A percentile compares a stretch with the other conserved stretches of the same genome.
phyloP scores from a whole-genome alignment of 2,329 filamentous ascomycete species.

The Dryadomyces quercus-mongolicae region DNA sequence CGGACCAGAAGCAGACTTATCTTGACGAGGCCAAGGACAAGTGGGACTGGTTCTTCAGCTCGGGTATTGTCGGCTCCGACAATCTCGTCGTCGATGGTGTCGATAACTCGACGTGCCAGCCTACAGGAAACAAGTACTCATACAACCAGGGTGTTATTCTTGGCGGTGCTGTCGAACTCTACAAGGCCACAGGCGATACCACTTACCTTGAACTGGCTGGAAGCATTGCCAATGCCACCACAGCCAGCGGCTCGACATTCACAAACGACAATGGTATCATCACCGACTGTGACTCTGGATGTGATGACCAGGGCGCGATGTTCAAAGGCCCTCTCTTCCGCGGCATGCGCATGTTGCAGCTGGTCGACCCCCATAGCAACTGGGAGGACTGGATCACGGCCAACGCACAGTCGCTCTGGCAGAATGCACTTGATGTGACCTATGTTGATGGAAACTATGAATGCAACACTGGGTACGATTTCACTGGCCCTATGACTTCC shows the following conservation, averaged over 20 bases:
- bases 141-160: slow-evolving; percentile 50
- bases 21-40: slow-evolving; percentile 34
- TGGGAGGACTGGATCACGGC: slow-evolving; percentile 1
- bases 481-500: neutral
- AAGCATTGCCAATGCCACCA: slow-evolving; percentile 29
- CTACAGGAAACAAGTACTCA: slow-evolving; percentile 18
- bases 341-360: neutral
- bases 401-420: slow-evolving; percentile 1
- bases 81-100: slow-evolving; percentile 43
- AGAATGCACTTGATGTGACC: neutral
- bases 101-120: slow-evolving; percentile 33
- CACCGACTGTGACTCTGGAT: slow-evolving; percentile 1
- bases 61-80: slow-evolving; percentile 38
- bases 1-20: slow-evolving; percentile 21
- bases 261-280: neutral
- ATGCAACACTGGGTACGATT: neutral
- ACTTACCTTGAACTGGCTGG: slow-evolving; percentile 29
- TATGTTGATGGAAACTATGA: neutral
- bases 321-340: slow-evolving; percentile 5
- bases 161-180: slow-evolving; percentile 40
- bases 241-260: slow-evolving; percentile 17
- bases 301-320: slow-evolving; percentile 1
- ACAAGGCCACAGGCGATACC: slow-evolving; percentile 28
- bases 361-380: neutral
- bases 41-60: slow-evolving; percentile 39